phyloP scores from a whole-genome alignment of 2,329 filamentous ascomycete species.

The Alternaria sp. region DNA sequence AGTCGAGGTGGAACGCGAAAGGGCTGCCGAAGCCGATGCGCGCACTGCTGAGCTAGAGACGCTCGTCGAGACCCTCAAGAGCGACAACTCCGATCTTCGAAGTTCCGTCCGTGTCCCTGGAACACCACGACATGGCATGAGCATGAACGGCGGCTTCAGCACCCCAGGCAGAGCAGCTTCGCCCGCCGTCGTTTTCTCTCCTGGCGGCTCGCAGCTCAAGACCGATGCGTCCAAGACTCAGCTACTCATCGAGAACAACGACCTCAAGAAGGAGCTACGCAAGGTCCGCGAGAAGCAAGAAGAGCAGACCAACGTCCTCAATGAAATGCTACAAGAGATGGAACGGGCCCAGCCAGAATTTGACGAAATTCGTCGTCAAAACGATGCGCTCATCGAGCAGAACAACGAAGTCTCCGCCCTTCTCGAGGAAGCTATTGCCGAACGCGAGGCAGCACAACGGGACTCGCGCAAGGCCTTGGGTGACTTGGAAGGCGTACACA shows the following conservation, averaged over 20 bases:
- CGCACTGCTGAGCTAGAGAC: constrained; percentile 72
- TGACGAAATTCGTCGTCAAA: constrained; percentile 82
- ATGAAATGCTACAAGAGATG: constrained; percentile 84
- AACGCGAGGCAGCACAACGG: constrained; percentile 80
- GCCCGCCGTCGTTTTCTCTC: constrained; percentile 60
- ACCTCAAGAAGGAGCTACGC: constrained; percentile 74
- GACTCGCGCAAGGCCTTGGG: constrained; percentile 80
- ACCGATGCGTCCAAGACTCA: constrained; percentile 67
- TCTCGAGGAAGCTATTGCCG: constrained; percentile 80
- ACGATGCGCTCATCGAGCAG: constrained; percentile 80
- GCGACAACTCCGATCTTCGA: constrained; percentile 58
- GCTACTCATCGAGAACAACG: constrained; percentile 68
- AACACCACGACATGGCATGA: constrained; percentile 61
- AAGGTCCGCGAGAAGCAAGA: constrained; percentile 77
- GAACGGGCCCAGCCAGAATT: constrained; percentile 89
- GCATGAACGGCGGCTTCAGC: constrained; percentile 57
- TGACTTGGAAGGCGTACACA: constrained; percentile 68
- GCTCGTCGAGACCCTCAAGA: constrained; percentile 67
- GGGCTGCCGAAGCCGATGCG: constrained; percentile 68
- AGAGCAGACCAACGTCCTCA: constrained; percentile 77
- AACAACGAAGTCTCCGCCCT: constrained; percentile 80
- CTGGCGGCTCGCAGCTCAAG: constrained; percentile 62
- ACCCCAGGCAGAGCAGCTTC: constrained; percentile 62
- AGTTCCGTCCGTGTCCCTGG: constrained; percentile 52
- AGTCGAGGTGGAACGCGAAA: constrained; percentile 62